Conservation (phyloP, 495 filamentous ascomycete genomes). For the Tuber melanosporum region DNA sequence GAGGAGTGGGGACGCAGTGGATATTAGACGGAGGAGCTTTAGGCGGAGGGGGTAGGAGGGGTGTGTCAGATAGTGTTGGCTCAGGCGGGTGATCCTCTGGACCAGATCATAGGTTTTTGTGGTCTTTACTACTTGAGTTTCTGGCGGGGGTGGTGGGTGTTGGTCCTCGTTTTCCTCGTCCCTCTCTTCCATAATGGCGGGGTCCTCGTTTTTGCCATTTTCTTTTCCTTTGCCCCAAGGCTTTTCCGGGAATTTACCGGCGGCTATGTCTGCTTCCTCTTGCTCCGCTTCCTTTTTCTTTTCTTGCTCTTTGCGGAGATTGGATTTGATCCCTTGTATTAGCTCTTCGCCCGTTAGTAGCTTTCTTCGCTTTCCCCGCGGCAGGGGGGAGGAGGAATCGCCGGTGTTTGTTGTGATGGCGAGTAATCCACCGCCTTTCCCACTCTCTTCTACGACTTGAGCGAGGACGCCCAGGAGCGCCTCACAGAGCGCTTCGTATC, state of each 20-base stretch:
- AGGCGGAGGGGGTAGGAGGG: slow-evolving; percentile 70
- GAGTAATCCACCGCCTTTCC: slow-evolving; percentile 55
- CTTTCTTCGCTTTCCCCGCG: slow-evolving; percentile 20
- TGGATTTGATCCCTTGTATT: slow-evolving; percentile 35
- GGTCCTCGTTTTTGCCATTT: slow-evolving; percentile 2
- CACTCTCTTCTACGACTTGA: slow-evolving; percentile 74
- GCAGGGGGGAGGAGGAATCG: background rate
- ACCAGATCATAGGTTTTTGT: slow-evolving; percentile 59
- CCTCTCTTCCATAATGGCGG: background rate
- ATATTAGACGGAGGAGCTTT: slow-evolving; percentile 66
- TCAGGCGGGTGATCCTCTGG: slow-evolving; percentile 59
- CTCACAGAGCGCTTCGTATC: slow-evolving; percentile 80
- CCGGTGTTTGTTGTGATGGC: slow-evolving; percentile 46
- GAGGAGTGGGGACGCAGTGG: slow-evolving; percentile 60
- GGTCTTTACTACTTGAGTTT: slow-evolving; percentile 48
- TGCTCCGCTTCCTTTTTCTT: slow-evolving; percentile 27
- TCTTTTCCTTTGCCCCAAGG: slow-evolving; percentile 30
- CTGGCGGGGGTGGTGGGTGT: slow-evolving; percentile 44
- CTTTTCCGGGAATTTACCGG: slow-evolving; percentile 21
- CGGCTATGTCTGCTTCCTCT: slow-evolving; percentile 23
- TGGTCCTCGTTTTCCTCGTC: slow-evolving; percentile 30
- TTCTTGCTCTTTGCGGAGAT: background rate
- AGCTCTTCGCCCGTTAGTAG: slow-evolving; percentile 41
- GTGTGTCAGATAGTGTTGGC: slow-evolving; percentile 80
- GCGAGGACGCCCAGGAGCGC: slow-evolving; percentile 74